A percentile compares a stretch with the other conserved stretches of the same genome.
Evolutionary conservation across 2,329 filamentous ascomycete species (phyloP).

Genomic region (Penicillium sp.): DNA sequence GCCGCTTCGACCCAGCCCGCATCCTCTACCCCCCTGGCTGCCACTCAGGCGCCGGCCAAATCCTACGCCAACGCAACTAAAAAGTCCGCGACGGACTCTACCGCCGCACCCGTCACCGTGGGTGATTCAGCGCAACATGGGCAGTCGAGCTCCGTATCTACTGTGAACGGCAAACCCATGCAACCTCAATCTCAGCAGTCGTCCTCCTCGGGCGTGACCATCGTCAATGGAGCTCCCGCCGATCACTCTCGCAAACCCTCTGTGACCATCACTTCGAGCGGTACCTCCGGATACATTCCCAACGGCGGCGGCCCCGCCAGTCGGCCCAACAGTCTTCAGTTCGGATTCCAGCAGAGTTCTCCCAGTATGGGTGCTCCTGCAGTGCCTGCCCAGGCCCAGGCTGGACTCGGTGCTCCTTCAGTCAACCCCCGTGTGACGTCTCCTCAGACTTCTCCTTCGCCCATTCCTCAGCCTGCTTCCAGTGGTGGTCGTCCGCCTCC

Average conservation of each 20-base stretch:
- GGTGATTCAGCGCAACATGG: conserved; percentile 52
- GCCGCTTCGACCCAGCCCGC: conserved; percentile 46
- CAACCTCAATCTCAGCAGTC: conserved; percentile 33
- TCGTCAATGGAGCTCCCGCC: conserved; percentile 62
- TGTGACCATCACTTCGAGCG: conserved; percentile 84
- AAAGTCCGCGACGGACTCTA: conserved; percentile 53
- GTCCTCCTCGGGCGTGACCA: conserved; percentile 49
- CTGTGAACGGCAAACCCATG: conserved; percentile 78
- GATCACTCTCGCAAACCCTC: conserved; percentile 84
- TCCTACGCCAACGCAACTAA: conserved; percentile 62
- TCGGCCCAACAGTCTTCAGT: conserved; percentile 64
- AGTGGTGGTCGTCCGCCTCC: conserved; percentile 83
- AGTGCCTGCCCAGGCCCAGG: conserved; percentile 43
- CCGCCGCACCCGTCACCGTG: conserved; percentile 52
- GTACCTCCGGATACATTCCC: conserved; percentile 67
- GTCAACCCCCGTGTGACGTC: conserved; percentile 72
- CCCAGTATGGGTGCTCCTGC: conserved; percentile 61
- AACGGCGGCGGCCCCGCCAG: conserved; percentile 71
- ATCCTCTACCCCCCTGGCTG: conserved; percentile 49
- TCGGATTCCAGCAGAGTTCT: conserved; percentile 67
- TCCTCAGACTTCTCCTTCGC: conserved; percentile 82
- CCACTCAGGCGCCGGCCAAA: conserved; percentile 48
- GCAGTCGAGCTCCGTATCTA: conserved; percentile 64
- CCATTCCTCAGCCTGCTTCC: conserved; percentile 81
- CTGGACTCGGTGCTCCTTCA: conserved; percentile 46